These are phyloP conservation scores for Tylopilus subfusipes DNA, from an alignment of 768 basidiomycete species.

Conservation along the genomic window DNA sequence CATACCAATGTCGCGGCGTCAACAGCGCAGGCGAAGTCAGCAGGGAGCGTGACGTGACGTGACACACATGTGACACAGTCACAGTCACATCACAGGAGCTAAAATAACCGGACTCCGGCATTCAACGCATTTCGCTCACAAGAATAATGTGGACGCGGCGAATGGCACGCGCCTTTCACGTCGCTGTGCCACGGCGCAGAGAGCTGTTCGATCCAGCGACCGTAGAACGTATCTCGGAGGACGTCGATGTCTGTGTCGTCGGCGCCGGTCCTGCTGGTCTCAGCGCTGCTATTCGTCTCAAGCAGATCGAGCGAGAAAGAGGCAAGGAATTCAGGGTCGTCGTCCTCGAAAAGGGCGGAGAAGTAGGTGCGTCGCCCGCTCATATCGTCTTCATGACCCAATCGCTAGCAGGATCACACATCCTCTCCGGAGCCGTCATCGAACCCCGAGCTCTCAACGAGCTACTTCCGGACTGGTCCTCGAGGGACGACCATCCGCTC, in stretches of 20 bases:
- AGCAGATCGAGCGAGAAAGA: slow-evolving; percentile 64
- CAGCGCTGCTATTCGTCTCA: slow-evolving; percentile 91
- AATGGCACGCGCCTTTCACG: slow-evolving; percentile 18
- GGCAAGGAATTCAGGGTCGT: slow-evolving; percentile 79
- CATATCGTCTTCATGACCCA: background rate
- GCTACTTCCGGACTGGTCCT: slow-evolving; percentile 82
- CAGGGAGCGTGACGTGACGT: background rate
- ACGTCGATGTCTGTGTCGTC: slow-evolving; percentile 96
- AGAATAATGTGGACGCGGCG: slow-evolving; percentile 8
- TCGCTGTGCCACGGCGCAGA: slow-evolving; percentile 15
- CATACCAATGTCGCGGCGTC: slow-evolving; percentile 32
- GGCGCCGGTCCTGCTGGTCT: slow-evolving; percentile 95
- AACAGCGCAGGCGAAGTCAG: background rate
- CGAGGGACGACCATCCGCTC: slow-evolving; percentile 67
- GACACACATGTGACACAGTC: background rate
- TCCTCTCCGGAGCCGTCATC: slow-evolving; percentile 92
- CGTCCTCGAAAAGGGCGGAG: slow-evolving; percentile 90
- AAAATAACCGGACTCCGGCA: background rate
- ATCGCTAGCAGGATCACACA: slow-evolving; percentile 70
- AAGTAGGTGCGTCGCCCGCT: slow-evolving; percentile 65
- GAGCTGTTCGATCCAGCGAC: slow-evolving; percentile 49
- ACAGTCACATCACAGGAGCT: background rate
- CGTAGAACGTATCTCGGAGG: slow-evolving; percentile 84
- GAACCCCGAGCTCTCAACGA: slow-evolving; percentile 91
- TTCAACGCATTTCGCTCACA: background rate